Evolutionary conservation across 2,329 filamentous ascomycete genomes (phyloP).

Genomic region (Leptographium wingfieldii): DNA sequence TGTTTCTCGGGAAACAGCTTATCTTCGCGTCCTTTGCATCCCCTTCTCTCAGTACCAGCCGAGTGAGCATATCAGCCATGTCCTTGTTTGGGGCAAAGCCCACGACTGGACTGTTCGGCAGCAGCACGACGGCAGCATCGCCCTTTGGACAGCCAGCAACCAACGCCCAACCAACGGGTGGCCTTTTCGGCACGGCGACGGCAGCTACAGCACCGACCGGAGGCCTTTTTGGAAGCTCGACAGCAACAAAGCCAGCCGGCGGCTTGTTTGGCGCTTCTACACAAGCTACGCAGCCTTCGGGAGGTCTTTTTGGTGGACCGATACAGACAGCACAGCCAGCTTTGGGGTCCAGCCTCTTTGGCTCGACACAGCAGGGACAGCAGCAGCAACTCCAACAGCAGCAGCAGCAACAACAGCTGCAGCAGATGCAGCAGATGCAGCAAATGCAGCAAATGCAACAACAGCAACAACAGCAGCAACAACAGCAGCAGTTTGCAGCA

Average conservation of each 20-base stretch:
- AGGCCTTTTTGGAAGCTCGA: slow-evolving; percentile 24
- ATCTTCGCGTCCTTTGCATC: background rate
- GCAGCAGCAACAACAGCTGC: slow-evolving; percentile 21
- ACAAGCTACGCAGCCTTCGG: slow-evolving; percentile 1
- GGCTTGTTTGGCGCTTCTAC: slow-evolving; percentile 19
- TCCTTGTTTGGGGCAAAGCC: slow-evolving; percentile 13
- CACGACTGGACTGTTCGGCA: slow-evolving; percentile 1
- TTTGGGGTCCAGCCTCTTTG: slow-evolving; percentile 3
- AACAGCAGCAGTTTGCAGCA: slow-evolving; percentile 24
- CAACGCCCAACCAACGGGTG: background rate
- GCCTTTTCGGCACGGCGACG: background rate
- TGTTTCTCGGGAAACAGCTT: background rate
- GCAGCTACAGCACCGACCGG: background rate
- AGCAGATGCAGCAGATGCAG: slow-evolving; percentile 29
- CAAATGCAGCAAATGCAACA: slow-evolving; percentile 26
- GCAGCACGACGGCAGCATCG: background rate
- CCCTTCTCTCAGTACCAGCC: too few relatives aligned
- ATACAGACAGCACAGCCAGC: slow-evolving; percentile 2
- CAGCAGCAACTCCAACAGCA: slow-evolving; percentile 7
- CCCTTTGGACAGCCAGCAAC: background rate
- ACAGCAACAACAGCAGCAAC: slow-evolving; percentile 23
- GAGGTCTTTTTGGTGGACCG: slow-evolving; percentile 6
- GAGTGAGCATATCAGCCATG: slow-evolving; percentile 4
- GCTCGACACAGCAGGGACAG: slow-evolving; percentile 3
- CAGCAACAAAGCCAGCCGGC: slow-evolving; percentile 16